Base-by-base conservation (phyloP, 805 yeast species). In the Yarrowia sp. region DNA sequence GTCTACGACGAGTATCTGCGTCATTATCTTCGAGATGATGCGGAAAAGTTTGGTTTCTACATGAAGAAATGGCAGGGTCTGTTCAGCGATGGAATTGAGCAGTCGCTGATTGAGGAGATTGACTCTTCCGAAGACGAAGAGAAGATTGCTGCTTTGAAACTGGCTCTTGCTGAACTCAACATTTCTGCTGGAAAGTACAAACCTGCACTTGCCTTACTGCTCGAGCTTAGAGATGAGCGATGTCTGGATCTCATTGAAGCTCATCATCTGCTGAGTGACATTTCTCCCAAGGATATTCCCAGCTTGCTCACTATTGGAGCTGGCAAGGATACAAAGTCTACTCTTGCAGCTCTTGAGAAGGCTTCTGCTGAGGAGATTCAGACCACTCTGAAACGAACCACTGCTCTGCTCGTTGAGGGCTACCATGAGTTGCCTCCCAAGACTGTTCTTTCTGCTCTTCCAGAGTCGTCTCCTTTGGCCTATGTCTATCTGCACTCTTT, bases 401-500 rank as follows among this genome's bases (percentile, higher is more conserved):
- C 91, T 8, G 76, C 81, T 4, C 78, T 90, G 8, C 79, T 91
- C 40, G 88, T 89, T 2, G 86, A 84, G 11, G 85, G 85, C 61
- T 81, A 91, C 52, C 90, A 88, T 72, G 92, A 90, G 73, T 78
- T 93, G 3, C 71, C 82, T 1, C 89, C 97, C 0, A 72, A 74
- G 1, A 75, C 78, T 1, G 79, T 94, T 0, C 77, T 91, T 0
- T 72, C 45, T 15, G 56, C 56, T n/a, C 55, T 63, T 10, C 67
- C 67, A 1, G 55, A 38, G 38, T 48, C 46, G 1, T 48, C 67
- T 9, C 55, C 56, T 2, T 78, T 92, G 8, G 84, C 85, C 61
- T 92, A 86, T 72, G 78, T 90, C 22, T 91, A 90, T 72, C 78
- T 95, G 53, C 88, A 88, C 69, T 80, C 81, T 71, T 78, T 92